These are phyloP conservation scores for Malus orientalis DNA, from an alignment of 306 rosid genomes.

Conservation along the genomic window DNA sequence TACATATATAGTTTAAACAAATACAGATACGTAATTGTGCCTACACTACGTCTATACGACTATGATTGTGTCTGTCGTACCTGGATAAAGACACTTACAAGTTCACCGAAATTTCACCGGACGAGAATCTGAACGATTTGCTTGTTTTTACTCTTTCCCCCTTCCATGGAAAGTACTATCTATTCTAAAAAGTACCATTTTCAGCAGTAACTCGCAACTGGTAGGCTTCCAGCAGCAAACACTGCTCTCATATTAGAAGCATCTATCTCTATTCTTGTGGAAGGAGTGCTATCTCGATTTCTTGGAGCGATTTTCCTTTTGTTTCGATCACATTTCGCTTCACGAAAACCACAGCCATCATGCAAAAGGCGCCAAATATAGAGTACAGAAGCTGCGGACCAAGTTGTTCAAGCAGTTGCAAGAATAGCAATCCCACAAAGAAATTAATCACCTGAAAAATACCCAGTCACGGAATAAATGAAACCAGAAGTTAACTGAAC, in stretches of 20 bases:
- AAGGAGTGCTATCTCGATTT: conserved; percentile 95
- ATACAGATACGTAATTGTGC: not conserved
- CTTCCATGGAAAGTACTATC: not conserved
- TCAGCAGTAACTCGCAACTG: not conserved
- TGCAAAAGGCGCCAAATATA: conserved; percentile 59
- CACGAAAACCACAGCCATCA: conserved; percentile 73
- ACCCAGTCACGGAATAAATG: conserved; percentile 3
- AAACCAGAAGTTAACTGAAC: conserved; percentile 1
- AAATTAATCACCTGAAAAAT: conserved; percentile 76
- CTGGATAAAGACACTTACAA: not conserved
- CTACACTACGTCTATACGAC: not conserved
- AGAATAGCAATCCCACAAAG: conserved; percentile 85
- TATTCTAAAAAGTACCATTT: not conserved
- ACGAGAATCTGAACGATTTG: not conserved
- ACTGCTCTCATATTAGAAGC: not conserved
- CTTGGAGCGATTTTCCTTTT: conserved; percentile 94
- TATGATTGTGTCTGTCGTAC: not conserved
- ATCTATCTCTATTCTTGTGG: conserved; percentile 49
- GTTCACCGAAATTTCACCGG: not conserved
- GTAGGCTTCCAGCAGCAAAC: not conserved
- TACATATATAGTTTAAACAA: not conserved
- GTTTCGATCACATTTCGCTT: conserved; percentile 88
- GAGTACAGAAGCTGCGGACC: conserved; percentile 80
- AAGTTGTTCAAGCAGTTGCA: conserved; percentile 73
- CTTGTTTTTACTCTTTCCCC: too few relatives aligned